Evolutionary conservation across 495 filamentous ascomycete species (phyloP).

Genomic region (Acidiella bohemica): DNA sequence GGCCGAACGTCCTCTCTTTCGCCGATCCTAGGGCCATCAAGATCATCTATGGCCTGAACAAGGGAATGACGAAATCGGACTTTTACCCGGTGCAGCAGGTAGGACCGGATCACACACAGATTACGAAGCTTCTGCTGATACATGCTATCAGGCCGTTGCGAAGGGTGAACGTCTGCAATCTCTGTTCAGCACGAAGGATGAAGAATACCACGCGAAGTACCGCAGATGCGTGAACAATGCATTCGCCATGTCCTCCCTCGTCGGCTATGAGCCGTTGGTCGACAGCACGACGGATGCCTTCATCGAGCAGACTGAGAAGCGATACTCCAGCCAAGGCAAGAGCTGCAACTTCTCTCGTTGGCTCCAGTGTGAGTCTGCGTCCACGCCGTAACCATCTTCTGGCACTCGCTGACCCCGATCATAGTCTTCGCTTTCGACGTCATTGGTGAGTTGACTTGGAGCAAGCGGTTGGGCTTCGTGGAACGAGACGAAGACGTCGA

Average conservation of each 20-base stretch:
- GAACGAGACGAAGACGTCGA: conserved; percentile 31
- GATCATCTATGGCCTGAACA: conserved; percentile 68
- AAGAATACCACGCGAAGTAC: conserved; percentile 58
- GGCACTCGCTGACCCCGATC: not conserved
- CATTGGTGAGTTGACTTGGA: conserved; percentile 39
- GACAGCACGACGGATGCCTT: conserved; percentile 51
- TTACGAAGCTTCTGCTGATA: too few species aligned
- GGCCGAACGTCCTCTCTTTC: conserved; percentile 55
- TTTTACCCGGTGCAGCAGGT: conserved; percentile 16
- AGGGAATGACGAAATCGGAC: conserved; percentile 54
- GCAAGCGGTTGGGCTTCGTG: conserved; percentile 29
- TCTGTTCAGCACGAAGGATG: conserved; percentile 67
- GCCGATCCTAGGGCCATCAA: conserved; percentile 53
- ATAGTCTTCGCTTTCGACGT: conserved; percentile 66
- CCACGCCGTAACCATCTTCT: not conserved
- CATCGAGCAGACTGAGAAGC: conserved; percentile 44
- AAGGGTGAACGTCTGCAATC: conserved; percentile 53
- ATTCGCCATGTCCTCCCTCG: conserved; percentile 59
- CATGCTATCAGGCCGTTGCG: too few species aligned
- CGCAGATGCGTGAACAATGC: conserved; percentile 55
- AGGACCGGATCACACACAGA: too few species aligned
- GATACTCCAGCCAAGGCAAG: conserved; percentile 40
- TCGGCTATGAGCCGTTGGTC: conserved; percentile 63
- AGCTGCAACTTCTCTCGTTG: conserved; percentile 55
- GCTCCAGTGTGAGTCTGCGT: conserved; percentile 38